Base-by-base conservation (phyloP, 352 stramenopile species). In the Phytophthora macrochlamydospora region DNA sequence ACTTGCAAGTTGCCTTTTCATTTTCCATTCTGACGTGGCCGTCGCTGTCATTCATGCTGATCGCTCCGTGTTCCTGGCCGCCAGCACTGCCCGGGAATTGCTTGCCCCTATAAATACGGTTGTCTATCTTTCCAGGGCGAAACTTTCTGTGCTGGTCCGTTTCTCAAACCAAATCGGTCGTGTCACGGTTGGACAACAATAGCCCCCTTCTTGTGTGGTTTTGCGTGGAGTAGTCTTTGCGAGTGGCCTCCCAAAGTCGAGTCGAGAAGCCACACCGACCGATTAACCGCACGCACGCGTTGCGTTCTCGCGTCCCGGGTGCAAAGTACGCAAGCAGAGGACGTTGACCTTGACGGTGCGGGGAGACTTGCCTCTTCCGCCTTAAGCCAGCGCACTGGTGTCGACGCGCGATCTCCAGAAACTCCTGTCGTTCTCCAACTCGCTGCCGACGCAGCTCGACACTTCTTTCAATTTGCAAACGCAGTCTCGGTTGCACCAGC, bases 391-490 rank as follows among this genome's bases (percentile, higher is more conserved):
- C 50, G 63, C 51, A 50, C 65, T 67, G 66, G 49, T 52, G 50
- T 60, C 61, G 7, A 67, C 62, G 50, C 58, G 54, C 31, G 62
- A 65, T 46, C 45, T 59, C 24, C 51, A 58, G 66, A 71, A 57
- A 38, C 59, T 65, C 45, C 64, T 67, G 53, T 67, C 53, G 51
- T 71, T 81, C 38, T 79, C 62, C 46, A 56, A 44, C 14, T 71
- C 71, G 1, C 45, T 69, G 5, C 57, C 71, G 12, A 62, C 60
- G 6, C 59, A 52, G 14, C 49, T 56, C 9, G 56, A 71, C 33
- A 56, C 56, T 9, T 57, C 56, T 2, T 32, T 44, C n/a, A 14
- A 53, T 24, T 45, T 18, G 0, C 63, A 62, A 37, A 56, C 48
- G 32, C 51, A 45, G 32, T 64, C 52, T 32, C 57, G 30, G 38